A percentile compares a stretch with the other conserved stretches of the same genome.
Conservation (phyloP, 1,139 yeast species). For the Yamadazyma songkhlaensis region DNA sequence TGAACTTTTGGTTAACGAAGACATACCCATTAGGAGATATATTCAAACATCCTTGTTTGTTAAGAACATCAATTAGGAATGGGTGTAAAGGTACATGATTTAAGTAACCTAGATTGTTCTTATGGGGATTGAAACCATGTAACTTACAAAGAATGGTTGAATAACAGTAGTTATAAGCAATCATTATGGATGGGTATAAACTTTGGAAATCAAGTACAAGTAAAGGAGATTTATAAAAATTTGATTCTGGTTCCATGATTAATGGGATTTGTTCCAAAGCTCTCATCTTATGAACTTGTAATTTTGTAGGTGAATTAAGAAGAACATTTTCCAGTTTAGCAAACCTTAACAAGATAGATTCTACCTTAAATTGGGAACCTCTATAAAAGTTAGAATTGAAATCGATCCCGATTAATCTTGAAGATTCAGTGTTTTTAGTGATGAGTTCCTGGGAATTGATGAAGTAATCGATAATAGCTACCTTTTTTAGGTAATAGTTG, state of each 20-base stretch:
- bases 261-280: slow-evolving; percentile 86
- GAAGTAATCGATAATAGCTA: slow-evolving; percentile 46
- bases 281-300: slow-evolving; percentile 79
- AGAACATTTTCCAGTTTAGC: slow-evolving; percentile 74
- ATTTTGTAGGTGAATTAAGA: slow-evolving; percentile 74
- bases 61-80: slow-evolving; percentile 55
- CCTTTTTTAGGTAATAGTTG: slow-evolving; percentile 50
- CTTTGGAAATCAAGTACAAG: slow-evolving; percentile 92
- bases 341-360: slow-evolving; percentile 71
- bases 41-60: slow-evolving; percentile 48
- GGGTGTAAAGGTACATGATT: slow-evolving; percentile 47
- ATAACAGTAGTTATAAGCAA: slow-evolving; percentile 90
- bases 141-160: slow-evolving; percentile 81
- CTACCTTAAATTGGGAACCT: slow-evolving; percentile 94
- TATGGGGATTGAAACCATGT: slow-evolving; percentile 41
- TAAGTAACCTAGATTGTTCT: slow-evolving; percentile 37
- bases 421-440: slow-evolving; percentile 74
- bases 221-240: slow-evolving; percentile 83
- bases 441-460: slow-evolving; percentile 65
- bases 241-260: slow-evolving; percentile 88
- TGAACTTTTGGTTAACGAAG: slow-evolving; percentile 61
- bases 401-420: slow-evolving; percentile 84
- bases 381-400: slow-evolving; percentile 83
- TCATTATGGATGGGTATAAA: slow-evolving; percentile 85
- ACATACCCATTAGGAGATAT: slow-evolving; percentile 86